Evolutionary conservation across 2,329 filamentous ascomycete genomes (phyloP), one percentile per base, ranked within the genome.

Genomic region (Colletotrichum acutatum): DNA sequence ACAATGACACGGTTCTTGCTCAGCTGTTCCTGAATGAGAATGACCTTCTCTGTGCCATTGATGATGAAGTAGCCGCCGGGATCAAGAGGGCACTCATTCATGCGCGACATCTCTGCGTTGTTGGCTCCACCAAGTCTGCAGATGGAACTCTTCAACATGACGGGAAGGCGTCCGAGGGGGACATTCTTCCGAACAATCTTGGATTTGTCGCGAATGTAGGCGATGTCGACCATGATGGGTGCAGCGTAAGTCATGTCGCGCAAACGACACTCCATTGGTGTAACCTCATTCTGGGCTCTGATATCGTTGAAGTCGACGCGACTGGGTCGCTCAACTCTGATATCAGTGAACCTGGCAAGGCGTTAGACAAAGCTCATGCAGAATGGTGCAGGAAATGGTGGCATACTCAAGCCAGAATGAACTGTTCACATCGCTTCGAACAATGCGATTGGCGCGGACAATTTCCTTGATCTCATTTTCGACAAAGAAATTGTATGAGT

Each of bases 1-100:
- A 99, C 96, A 81, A 99, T 98, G 79, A 99, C 94, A 86, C 97
- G 92, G 83, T 99, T 99, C 89, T 99, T 99, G 89, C 97, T 99
- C 80, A 99, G 86, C 84, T 99, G 97, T 81, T 99, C 97, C 83
- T 99, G 97, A 16, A 99, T 97, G 56, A 99, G 86, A 79, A 99
- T 99, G 77, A 99, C 97, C 86, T 99, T 99, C 82, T 99, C 97
- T 24, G 97, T 98, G 59, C 97, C 97, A 78, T 96, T 95, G 76
- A 98, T 95, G 79, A 99, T 97, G 79, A 99, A 99, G 82, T 99
- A 99, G 65, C 97, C 97, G 75, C 97, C 97, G 0, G 97, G 97
- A 80, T 99, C 97, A 53, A 99, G 87, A 16, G 97, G 95, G 79
- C 97, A 99, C 84, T 99, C 97, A 79, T 97, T 97, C 87, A 98